Percentiles rank a stretch among this genome's conserved stretches.
These are phyloP conservation scores for Fraxinus latifolia DNA, from an alignment of 305 asterid species.

Conservation along the genomic window DNA sequence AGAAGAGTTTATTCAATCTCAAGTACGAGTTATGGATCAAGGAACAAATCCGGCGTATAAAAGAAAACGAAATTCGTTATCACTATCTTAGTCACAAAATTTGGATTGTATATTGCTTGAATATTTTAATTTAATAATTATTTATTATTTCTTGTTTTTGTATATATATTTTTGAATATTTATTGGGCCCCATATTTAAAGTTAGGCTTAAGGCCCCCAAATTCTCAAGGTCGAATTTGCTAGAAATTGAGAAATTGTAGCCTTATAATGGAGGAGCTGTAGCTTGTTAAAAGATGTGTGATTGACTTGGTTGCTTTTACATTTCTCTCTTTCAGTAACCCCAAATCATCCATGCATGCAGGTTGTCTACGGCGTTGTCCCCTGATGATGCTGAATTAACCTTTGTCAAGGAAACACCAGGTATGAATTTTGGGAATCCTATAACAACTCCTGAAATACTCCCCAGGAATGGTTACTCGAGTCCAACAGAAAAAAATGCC, in stretches of 20 bases:
- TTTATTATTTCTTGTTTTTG: too few relatives aligned
- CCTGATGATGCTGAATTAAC: constrained; percentile 52
- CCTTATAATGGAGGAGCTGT: background rate
- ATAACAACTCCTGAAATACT: constrained; percentile 34
- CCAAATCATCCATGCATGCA: constrained; percentile 29
- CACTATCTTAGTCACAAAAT: background rate
- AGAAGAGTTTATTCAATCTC: background rate
- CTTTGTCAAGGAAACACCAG: constrained; percentile 67
- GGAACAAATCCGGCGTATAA: background rate
- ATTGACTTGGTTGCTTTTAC: constrained; percentile 9
- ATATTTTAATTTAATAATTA: too few relatives aligned
- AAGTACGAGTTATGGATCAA: background rate
- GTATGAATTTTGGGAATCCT: constrained; percentile 28
- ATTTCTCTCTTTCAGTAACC: background rate
- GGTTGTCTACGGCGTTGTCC: constrained; percentile 40
- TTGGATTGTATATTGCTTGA: background rate
- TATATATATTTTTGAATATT: too few relatives aligned
- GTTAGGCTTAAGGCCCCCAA: background rate
- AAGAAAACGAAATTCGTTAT: background rate
- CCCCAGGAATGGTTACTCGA: constrained; percentile 39
- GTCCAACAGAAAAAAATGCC: constrained; percentile 34
- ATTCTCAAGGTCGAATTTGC: background rate
- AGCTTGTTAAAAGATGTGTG: constrained; percentile 1
- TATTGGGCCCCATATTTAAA: background rate
- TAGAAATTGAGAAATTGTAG: background rate